Conservation (phyloP, 2,329 filamentous ascomycete species). For the Monilinia vaccinii-corymbosi region DNA sequence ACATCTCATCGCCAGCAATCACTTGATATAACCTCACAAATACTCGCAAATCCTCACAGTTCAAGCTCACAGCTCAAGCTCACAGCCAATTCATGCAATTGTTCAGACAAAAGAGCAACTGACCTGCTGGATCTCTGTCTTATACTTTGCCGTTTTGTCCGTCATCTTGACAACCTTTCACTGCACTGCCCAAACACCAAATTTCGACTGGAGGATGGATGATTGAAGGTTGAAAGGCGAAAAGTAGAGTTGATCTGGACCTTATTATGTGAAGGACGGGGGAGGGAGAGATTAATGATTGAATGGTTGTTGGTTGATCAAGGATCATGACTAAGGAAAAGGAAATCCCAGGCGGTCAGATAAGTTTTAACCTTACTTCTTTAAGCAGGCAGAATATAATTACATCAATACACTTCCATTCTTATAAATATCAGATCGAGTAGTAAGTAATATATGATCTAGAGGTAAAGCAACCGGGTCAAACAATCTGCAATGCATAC, state of each 20-base stretch:
- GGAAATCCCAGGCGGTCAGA: neutral
- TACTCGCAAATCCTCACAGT: neutral
- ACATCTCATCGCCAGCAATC: neutral
- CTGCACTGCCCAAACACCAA: neutral
- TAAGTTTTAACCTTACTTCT: neutral
- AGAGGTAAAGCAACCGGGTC: neutral
- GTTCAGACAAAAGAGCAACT: constrained; percentile 29
- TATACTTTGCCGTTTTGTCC: constrained; percentile 69
- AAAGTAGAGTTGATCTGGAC: neutral
- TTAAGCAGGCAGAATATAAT: neutral
- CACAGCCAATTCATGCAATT: neutral
- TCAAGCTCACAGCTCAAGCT: neutral
- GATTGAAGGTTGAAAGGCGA: neutral
- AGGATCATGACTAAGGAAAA: neutral
- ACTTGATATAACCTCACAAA: neutral
- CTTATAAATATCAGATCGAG: neutral
- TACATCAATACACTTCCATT: neutral
- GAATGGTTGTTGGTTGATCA: too few relatives aligned
- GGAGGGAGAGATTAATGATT: too few relatives aligned
- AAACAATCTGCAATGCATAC: constrained; percentile 3
- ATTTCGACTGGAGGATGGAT: neutral
- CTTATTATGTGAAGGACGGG: too few relatives aligned
- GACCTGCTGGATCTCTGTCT: constrained; percentile 97
- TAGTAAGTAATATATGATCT: neutral
- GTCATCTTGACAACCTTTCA: constrained; percentile 34